Percentiles rank a stretch among this genome's conserved stretches.
These are phyloP conservation scores for Solanum commersonii DNA, from an alignment of 257 asterid genomes.

Conservation along the genomic window DNA sequence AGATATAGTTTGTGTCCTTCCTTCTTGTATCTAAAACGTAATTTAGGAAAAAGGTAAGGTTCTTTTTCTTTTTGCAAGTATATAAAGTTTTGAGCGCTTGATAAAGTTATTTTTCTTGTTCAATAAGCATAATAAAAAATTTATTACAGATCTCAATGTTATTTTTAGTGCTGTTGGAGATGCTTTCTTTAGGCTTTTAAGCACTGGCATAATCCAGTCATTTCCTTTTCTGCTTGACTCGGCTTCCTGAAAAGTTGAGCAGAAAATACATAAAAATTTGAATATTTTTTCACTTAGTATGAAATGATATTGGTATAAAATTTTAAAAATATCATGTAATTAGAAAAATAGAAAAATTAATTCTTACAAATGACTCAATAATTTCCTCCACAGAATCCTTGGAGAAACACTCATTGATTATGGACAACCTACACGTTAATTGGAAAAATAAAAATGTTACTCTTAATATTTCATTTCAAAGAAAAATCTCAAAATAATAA, in stretches of 20 bases:
- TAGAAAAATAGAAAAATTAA: neutral
- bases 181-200: neutral
- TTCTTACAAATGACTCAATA: neutral
- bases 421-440: neutral
- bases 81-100: neutral
- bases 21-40: conserved; percentile 54
- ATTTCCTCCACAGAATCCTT: neutral
- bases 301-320: too few relatives aligned
- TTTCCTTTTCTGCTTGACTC: neutral
- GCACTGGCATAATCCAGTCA: neutral
- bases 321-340: neutral
- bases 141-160: neutral
- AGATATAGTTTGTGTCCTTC: conserved; percentile 51
- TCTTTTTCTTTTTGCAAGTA: neutral
- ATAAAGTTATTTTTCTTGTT: too few relatives aligned
- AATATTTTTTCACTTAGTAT: too few relatives aligned
- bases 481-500: neutral
- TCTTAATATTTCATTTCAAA: neutral
- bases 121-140: neutral
- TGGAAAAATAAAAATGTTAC: neutral
- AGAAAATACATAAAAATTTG: too few relatives aligned
- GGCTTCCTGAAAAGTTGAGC: neutral
- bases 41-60: neutral
- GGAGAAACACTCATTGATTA: neutral
- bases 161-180: neutral